Evolutionary conservation across 2,329 filamentous ascomycete genomes (phyloP).

Genomic region (Fusarium abutilonis): DNA sequence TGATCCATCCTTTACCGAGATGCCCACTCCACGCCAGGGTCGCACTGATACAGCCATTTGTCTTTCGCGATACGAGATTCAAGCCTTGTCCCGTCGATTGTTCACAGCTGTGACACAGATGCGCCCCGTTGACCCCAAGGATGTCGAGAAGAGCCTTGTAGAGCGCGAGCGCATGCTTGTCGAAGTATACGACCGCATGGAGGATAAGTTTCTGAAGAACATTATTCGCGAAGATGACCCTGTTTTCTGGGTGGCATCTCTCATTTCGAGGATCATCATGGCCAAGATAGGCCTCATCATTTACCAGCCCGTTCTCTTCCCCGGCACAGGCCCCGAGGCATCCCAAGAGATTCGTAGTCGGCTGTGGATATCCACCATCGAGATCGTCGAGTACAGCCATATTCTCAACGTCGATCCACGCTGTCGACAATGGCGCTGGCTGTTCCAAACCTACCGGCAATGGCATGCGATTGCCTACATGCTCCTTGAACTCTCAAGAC

Average conservation of each 20-base stretch:
- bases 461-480: constrained; percentile 38
- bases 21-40: constrained; percentile 28
- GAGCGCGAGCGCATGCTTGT: constrained; percentile 36
- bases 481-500: constrained; percentile 31
- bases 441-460: constrained; percentile 31
- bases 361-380: constrained; percentile 37
- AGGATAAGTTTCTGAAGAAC: constrained; percentile 35
- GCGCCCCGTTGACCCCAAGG: constrained; percentile 27
- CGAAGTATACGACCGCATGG: constrained; percentile 36
- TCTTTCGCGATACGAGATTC: constrained; percentile 30
- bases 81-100: constrained; percentile 26
- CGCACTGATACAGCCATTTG: constrained; percentile 34
- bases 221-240: constrained; percentile 30
- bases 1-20: constrained; percentile 29
- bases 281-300: constrained; percentile 35
- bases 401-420: constrained; percentile 34
- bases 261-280: constrained; percentile 33
- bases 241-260: constrained; percentile 34
- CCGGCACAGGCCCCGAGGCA: constrained; percentile 28
- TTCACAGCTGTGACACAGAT: constrained; percentile 30
- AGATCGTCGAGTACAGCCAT: constrained; percentile 36
- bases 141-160: constrained; percentile 33
- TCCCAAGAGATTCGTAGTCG: constrained; percentile 31
- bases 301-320: constrained; percentile 35
- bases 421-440: constrained; percentile 36